phyloP scores from a whole-genome alignment of 805 yeast genomes.

The Novakomyces olei region DNA sequence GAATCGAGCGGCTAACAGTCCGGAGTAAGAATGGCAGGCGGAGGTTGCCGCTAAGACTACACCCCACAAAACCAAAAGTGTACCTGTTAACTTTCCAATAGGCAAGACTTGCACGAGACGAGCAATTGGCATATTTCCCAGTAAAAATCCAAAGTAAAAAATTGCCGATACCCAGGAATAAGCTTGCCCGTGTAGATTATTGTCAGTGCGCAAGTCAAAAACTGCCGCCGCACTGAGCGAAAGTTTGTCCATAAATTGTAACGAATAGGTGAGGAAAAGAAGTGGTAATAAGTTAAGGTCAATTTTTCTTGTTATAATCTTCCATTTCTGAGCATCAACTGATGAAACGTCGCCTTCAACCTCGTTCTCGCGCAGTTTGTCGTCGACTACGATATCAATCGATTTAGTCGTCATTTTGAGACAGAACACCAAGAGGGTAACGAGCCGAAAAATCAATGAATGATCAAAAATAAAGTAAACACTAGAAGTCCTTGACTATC shows the following conservation, averaged over 20 bases:
- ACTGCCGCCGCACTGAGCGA: slow-evolving; percentile 20
- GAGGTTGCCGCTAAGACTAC: slow-evolving; percentile 20
- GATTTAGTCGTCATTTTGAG: no score
- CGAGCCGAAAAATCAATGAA: no score
- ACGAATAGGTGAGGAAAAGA: slow-evolving; percentile 29
- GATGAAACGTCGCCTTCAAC: no score
- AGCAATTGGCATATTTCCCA: slow-evolving; percentile 24
- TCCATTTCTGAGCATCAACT: no score
- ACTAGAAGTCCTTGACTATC: no score
- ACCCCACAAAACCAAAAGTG: slow-evolving; percentile 20
- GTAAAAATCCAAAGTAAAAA: slow-evolving; percentile 26
- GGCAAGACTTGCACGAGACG: slow-evolving; percentile 23
- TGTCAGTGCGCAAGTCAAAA: slow-evolving; percentile 17
- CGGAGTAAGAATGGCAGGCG: slow-evolving; percentile 22
- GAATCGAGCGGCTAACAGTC: slow-evolving; percentile 22
- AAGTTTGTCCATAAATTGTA: slow-evolving; percentile 21
- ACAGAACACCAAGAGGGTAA: no score
- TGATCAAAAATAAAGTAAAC: no score
- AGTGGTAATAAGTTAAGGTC: slow-evolving; percentile 27
- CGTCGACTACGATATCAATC: no score
- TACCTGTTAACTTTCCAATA: slow-evolving; percentile 12
- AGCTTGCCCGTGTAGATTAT: slow-evolving; percentile 17
- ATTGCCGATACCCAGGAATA: slow-evolving; percentile 24
- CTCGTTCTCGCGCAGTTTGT: no score
- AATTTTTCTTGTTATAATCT: no score